Base-by-base conservation (phyloP, 2,329 filamentous ascomycete genomes). In the Pyrenochaeta sp. region DNA sequence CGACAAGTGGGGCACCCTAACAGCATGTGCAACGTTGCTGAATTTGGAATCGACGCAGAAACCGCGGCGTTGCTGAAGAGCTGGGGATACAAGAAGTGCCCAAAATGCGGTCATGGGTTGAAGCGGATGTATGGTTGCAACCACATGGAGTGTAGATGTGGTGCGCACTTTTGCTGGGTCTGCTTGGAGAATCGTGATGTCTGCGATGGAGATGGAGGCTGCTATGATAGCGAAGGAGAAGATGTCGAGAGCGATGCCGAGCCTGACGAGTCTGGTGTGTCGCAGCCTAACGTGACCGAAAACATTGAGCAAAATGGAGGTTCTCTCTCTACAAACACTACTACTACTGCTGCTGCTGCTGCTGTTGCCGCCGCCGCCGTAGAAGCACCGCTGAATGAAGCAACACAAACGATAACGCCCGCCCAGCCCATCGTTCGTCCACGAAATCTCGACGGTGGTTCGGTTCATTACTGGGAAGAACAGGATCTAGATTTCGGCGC, bases 61-160 rank as follows among this genome's bases (percentile, higher is more conserved):
- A 75, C 71, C 3, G 67, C 69, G n/a, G 57, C 58, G 9, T 50
- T 81, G 34, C 69, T 85, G 2, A 71, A 74, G 47, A 72, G 68
- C 42, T 83, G 78, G 72, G 79, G 80, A 3, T 81, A 83, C 67
- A 85, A 83, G 66, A 73, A 77, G 8, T 85, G 83, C 53, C 83
- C 83, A 0, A 80, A 80, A 52, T 85, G 83, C 58, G 73, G 77
- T 1, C 73, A 79, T n/a, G 83, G 79, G 8, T 69, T 85, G 15
- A 77, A 78, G 59, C 77, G 78, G 52, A 82, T 84, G 78, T 81
- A 65, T 56, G 83, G 83, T 6, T 85, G 83, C 62, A 67, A 69
- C 34, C 80, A 83, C 49, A 80, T 85, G 62, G 68, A 77, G 51
- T 85, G 83, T 55, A 69, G 73, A 13, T 85, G 83, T 53, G 82